These are phyloP conservation scores for Rostrohypoxylon terebratum DNA, from an alignment of 495 filamentous ascomycete species.

Conservation along the genomic window DNA sequence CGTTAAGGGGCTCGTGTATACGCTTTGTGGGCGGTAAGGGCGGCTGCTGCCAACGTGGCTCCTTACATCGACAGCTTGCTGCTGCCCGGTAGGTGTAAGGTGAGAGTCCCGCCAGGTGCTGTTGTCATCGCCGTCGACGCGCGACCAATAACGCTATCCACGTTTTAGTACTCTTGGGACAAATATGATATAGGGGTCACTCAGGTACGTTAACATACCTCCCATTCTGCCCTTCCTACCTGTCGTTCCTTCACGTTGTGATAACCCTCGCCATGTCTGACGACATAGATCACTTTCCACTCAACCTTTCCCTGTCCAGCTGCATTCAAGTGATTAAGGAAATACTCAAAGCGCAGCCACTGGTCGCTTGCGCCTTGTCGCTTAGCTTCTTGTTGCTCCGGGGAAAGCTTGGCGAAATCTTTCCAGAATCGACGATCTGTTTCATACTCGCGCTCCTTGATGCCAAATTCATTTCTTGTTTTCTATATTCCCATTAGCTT, in stretches of 20 bases:
- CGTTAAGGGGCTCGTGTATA: conserved; percentile 76
- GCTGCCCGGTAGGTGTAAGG: conserved; percentile 69
- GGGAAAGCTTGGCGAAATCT: neutral
- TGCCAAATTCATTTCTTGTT: conserved; percentile 48
- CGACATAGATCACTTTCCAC: conserved; percentile 53
- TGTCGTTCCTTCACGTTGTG: conserved; percentile 54
- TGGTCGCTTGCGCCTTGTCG: conserved; percentile 6
- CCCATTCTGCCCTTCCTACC: conserved; percentile 51
- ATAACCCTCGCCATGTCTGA: conserved; percentile 54
- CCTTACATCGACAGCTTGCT: neutral
- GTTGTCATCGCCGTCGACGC: conserved; percentile 73
- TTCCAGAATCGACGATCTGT: conserved; percentile 45
- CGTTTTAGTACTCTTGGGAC: neutral
- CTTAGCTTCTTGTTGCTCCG: neutral
- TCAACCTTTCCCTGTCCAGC: conserved; percentile 16
- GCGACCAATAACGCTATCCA: conserved; percentile 71
- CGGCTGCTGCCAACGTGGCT: neutral
- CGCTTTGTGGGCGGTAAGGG: conserved; percentile 61
- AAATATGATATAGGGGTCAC: neutral
- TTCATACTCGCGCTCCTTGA: conserved; percentile 47
- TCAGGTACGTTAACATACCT: conserved; percentile 39
- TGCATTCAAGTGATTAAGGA: conserved; percentile 47
- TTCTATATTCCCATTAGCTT: conserved; percentile 23
- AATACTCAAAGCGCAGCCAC: conserved; percentile 52
- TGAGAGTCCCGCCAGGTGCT: conserved; percentile 76